Base-by-base conservation (phyloP, 257 asterid genomes). In the Petunia secreta region DNA sequence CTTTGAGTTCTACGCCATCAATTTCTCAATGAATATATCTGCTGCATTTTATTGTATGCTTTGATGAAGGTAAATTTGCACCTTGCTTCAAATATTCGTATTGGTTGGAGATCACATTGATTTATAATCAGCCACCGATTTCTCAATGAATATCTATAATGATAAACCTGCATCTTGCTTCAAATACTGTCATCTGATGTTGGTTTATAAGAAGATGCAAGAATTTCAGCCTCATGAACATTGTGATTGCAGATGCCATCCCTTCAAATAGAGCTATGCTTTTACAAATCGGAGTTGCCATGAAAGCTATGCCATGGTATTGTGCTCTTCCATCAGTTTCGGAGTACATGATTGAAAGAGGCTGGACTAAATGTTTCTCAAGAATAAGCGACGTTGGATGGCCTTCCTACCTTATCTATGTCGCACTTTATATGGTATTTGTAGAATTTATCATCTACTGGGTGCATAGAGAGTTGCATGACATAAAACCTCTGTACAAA, bases 241-340 rank as follows among this genome's bases (percentile, higher is more conserved):
- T 73, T 75, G 81, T 79, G 63, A 53, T 67, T 87, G 62, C 94
- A 95, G 98, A 90, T 89, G 93, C 95, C 53, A 91, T 95, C 82
- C 98, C 98, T 63, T 87, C 98, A 52, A 91, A 86, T 65, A 89
- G 81, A 79, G 91, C 98, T 79, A 95, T 95, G 98, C 89, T 93
- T 83, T 87, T 91, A 91, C 98, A 95, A 87, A 91, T 95, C 80
- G 90, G 91, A 75, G 98, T 95, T 78, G 97, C 98, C 65, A 95
- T 93, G 98, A 95, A 93, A 90, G 97, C 98, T 64, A 95, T 95
- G 99, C 99, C 99, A 40, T 89, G 91, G 94, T 95, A 95, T 82
- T 74, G 84, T 83, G 88, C 85, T 79, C 96, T 96, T 82, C 99
- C 98, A 14, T 82, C 98, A 2, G 14, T 94, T 39, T 96, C 98